A percentile compares a stretch with the other conserved stretches of the same genome.
phyloP scores from a whole-genome alignment of 306 rosid genomes.

The Sicyos baderoa region DNA sequence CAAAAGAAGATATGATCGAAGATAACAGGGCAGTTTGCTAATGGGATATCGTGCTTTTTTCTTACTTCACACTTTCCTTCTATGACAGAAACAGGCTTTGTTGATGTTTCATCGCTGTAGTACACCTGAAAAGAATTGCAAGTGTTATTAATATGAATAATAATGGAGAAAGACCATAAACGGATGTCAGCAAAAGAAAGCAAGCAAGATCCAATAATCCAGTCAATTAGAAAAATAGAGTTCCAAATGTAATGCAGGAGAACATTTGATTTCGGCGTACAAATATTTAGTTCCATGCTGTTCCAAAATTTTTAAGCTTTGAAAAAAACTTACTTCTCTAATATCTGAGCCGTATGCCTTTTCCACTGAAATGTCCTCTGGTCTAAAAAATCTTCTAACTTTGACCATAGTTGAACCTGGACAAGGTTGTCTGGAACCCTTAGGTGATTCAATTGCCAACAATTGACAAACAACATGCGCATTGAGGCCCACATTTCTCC shows the following conservation, averaged over 20 bases:
- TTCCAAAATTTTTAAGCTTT: neutral
- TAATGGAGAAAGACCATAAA: neutral
- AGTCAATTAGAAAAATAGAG: conserved; percentile 5
- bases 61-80: conserved; percentile 49
- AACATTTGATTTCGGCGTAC: neutral
- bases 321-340: conserved; percentile 33
- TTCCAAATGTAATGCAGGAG: conserved; percentile 7
- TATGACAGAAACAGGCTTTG: conserved; percentile 23
- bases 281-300: neutral
- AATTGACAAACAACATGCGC: conserved; percentile 77
- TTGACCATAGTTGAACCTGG: conserved; percentile 47
- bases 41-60: conserved; percentile 36
- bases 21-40: conserved; percentile 24
- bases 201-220: neutral
- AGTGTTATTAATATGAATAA: neutral
- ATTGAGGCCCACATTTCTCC: conserved; percentile 81
- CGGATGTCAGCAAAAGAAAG: neutral
- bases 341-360: conserved; percentile 53
- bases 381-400: conserved; percentile 79
- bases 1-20: conserved; percentile 47
- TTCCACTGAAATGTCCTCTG: conserved; percentile 73
- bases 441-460: conserved; percentile 42
- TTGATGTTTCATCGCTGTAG: conserved; percentile 36
- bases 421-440: conserved; percentile 41
- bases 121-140: conserved; percentile 31